Evolutionary conservation across 2,329 filamentous ascomycete species (phyloP), one percentile per base, ranked within the genome.

Genomic region (Scedosporium dehoogii): DNA sequence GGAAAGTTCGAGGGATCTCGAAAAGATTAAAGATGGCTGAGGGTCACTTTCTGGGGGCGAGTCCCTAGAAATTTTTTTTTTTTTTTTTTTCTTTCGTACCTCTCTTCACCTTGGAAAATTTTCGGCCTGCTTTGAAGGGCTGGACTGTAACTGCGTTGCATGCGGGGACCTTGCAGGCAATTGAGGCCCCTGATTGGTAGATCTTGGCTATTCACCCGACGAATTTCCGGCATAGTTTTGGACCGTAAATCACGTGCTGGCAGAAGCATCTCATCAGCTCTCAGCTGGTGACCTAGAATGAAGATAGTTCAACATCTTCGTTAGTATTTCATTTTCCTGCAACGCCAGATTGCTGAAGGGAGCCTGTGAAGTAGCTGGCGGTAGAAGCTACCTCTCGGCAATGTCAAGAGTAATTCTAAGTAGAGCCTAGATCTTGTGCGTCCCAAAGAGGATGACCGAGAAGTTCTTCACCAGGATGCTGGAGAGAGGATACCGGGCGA

Each of bases 21-120:
- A 56, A 33, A 42, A 63, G 56, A 62, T 51, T 18, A 48, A 62
- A 63, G 63, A 65, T 25, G 42, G 44, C 29, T 61, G 59, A 23
- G 18, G 48, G 29, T 61, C 29, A 64, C 57, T 63, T 56, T 63
- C 62, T 60, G 46, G 18, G 61, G 59, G 61, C 58, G 57, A 66
- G 60, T 53, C 63, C 46, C 46, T 60, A 65, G 64, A 66, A 66
- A 64, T 66, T 66, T 66, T 66, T 66, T 62, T 61, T 56, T 62
- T 62, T 61, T 51, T 51, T 55, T 61, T 61, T 64, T 65, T 64
- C 63, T 64, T 63, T 63, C 60, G 65, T 64, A 64, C 63, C 63
- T 60, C 18, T 58, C 41, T 60, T 38, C 10, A 12, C 63, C 38
- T 65, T 58, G 44, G 59, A 61, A 61, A 61, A 61, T 61, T 61